Percentiles rank a stretch among this genome's conserved stretches.
phyloP scores from a whole-genome alignment of 1,284 basidiomycete species.

The Apiotrichum gamsii region DNA sequence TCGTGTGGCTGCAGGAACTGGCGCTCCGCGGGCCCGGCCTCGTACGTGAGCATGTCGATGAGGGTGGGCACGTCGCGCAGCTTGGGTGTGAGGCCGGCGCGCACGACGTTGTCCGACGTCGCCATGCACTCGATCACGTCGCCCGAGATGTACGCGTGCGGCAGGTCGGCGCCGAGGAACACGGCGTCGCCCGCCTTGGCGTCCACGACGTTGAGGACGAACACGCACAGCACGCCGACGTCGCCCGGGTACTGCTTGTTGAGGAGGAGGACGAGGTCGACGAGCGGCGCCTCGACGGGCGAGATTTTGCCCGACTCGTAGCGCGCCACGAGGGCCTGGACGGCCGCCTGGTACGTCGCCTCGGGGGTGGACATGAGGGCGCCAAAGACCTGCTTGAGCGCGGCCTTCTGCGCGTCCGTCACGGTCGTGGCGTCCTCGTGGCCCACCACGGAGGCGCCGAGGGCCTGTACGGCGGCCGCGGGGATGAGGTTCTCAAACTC shows the following conservation, averaged over 20 bases:
- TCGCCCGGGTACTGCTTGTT: conserved; percentile 83
- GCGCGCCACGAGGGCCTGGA: conserved; percentile 58
- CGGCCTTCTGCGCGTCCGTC: conserved; percentile 54
- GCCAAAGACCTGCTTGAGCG: conserved; percentile 67
- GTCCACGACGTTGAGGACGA: conserved; percentile 79
- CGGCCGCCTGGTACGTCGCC: conserved; percentile 53
- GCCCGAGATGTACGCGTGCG: conserved; percentile 91
- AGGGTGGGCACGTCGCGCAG: conserved; percentile 87
- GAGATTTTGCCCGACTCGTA: conserved; percentile 52
- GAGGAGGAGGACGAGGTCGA: conserved; percentile 65
- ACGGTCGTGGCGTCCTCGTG: conserved; percentile 17
- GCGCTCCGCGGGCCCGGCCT: conserved; percentile 58
- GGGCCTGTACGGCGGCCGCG: conserved; percentile 43
- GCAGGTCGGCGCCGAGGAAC: conserved; percentile 91
- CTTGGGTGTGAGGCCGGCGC: conserved; percentile 96
- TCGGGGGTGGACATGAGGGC: conserved; percentile 71
- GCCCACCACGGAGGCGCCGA: conserved; percentile 52
- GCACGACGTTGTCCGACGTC: conserved; percentile 97
- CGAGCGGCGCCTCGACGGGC: conserved; percentile 51
- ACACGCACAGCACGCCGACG: conserved; percentile 89
- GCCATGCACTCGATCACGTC: conserved; percentile 98
- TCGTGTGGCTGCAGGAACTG: conserved; percentile 62
- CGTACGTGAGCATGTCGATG: conserved; percentile 81
- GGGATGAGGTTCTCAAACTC: conserved; percentile 73
- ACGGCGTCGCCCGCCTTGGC: conserved; percentile 81